Evolutionary conservation across 2,329 filamentous ascomycete genomes (phyloP).

Genomic region (Talaromyces sp.): DNA sequence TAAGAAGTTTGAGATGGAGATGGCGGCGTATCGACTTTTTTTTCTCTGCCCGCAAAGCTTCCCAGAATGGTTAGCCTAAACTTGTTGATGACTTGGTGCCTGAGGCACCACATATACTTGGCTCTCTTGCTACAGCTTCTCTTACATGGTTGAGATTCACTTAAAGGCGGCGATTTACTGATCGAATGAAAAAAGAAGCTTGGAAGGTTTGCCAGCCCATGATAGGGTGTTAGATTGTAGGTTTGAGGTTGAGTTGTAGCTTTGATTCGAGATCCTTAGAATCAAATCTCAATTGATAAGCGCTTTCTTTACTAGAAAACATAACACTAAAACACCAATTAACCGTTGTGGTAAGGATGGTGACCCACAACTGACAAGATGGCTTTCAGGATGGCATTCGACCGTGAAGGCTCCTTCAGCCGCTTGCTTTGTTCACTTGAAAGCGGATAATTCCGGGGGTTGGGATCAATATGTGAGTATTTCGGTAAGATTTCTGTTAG

Average conservation of each 20-base stretch:
- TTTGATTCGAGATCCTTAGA: background rate
- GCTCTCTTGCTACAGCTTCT: background rate
- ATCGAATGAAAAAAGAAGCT: background rate
- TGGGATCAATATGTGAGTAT: background rate
- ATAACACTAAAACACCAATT: background rate
- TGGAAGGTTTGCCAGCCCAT: no score
- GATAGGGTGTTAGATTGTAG: background rate
- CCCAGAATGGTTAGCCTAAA: slow-evolving; percentile 2
- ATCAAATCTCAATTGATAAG: background rate
- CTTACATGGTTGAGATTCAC: background rate
- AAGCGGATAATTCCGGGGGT: background rate
- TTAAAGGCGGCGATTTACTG: background rate
- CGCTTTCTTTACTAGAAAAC: background rate
- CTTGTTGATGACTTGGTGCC: slow-evolving; percentile 1
- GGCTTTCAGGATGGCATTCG: background rate
- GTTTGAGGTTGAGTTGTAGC: background rate
- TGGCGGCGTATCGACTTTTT: slow-evolving; percentile 13
- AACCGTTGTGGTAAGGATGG: background rate
- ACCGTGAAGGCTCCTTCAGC: background rate
- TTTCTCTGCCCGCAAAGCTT: slow-evolving; percentile 9
- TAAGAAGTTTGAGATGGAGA: slow-evolving; percentile 12
- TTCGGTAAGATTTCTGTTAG: background rate
- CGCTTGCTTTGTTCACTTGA: background rate
- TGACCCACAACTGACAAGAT: background rate
- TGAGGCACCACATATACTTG: background rate